Conservation (phyloP, 169 alveolate genomes). For the Cryptosporidium canis region DNA sequence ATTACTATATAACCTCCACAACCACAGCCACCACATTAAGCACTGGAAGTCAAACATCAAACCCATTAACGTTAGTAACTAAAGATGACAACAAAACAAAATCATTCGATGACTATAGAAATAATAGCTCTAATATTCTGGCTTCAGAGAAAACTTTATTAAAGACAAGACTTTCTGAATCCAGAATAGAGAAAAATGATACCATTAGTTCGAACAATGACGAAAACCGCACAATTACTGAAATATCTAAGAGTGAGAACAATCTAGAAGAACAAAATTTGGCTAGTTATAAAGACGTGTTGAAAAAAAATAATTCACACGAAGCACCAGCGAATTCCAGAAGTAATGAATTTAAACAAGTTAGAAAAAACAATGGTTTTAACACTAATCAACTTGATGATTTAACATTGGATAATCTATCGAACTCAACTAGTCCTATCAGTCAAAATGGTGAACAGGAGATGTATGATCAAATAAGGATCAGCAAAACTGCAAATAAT, state of each 20-base stretch:
- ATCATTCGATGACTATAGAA: neutral
- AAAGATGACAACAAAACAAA: neutral
- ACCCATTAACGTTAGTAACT: neutral
- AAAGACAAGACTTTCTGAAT: too few relatives aligned
- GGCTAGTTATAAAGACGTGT: neutral
- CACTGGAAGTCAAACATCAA: neutral
- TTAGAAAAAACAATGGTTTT: too few relatives aligned
- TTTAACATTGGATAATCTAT: neutral
- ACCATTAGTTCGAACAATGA: too few relatives aligned
- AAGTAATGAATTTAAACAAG: too few relatives aligned
- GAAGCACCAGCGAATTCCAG: neutral
- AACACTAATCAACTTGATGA: neutral
- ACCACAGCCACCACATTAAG: conserved; percentile 31
- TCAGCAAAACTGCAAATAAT: neutral
- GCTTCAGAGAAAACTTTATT: neutral
- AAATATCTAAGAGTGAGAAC: too few relatives aligned
- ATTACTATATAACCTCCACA: neutral
- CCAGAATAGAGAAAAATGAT: too few relatives aligned
- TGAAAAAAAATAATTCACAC: neutral
- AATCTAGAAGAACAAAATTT: neutral
- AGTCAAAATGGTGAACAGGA: neutral
- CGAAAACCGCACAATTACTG: too few relatives aligned
- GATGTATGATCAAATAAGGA: neutral
- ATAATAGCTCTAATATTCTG: neutral
- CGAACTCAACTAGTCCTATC: neutral